These are phyloP conservation scores for Onygenales sp. DNA, from an alignment of 2,329 filamentous ascomycete species.

Conservation along the genomic window DNA sequence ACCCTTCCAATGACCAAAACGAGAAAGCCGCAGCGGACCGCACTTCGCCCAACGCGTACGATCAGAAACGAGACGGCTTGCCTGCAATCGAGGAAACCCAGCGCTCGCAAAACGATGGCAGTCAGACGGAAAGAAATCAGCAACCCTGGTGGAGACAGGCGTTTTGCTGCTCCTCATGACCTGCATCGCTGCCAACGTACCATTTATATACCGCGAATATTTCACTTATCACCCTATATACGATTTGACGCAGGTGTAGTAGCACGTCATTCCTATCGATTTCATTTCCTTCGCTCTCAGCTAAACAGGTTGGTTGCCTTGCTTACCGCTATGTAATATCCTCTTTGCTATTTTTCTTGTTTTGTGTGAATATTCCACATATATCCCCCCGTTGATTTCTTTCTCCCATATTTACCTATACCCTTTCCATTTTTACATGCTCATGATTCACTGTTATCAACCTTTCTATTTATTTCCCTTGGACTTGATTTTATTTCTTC, in stretches of 20 bases:
- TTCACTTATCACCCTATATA: neutral
- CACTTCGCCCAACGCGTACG: neutral
- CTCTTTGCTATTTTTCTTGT: neutral
- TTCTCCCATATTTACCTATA: neutral
- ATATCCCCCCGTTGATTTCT: neutral
- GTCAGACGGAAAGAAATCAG: neutral
- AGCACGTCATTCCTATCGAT: neutral
- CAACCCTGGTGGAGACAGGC: constrained; percentile 1
- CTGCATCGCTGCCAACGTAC: neutral
- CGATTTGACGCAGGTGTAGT: neutral
- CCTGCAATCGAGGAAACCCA: neutral
- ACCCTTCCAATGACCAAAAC: neutral
- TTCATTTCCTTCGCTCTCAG: too few relatives aligned
- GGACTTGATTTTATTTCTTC: neutral
- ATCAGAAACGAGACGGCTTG: neutral
- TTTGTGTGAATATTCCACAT: neutral
- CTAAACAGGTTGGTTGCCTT: neutral
- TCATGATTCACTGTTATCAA: neutral
- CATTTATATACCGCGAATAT: neutral
- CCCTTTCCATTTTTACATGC: neutral
- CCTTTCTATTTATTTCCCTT: neutral
- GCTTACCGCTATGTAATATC: neutral
- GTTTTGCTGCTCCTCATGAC: neutral
- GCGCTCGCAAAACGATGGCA: neutral
- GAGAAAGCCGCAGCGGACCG: neutral